Base-by-base conservation (phyloP, 163 green algal species). In the Chlamydomonas reinhardtii region DNA sequence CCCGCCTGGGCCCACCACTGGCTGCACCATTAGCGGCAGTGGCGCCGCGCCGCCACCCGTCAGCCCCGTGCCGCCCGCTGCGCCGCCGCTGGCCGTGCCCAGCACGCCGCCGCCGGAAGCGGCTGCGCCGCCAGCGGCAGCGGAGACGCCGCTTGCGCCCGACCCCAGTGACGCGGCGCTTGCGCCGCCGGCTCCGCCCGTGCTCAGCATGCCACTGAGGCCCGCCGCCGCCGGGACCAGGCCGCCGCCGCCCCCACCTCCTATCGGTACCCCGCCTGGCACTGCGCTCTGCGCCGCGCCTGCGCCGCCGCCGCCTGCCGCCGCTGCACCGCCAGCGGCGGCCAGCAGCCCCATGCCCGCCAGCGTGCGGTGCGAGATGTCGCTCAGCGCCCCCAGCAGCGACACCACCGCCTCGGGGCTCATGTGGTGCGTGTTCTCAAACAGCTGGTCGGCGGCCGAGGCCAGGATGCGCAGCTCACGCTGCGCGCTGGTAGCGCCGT, bases 381-480 rank as follows among this genome's bases (percentile, higher is more conserved):
- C 82, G 2, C 84, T 79, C 68, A 98, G 88, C 16, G 91, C 93
- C 2, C 82, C 75, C 70, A 98, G 89, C 52, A 98, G 88, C 75
- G 79, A 88, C 24, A 94, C 89, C 22, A 97, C 94, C 0, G 93
- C 94, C 74, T 95, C 93, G 14, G 90, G 89, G 43, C 76, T 89
- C 93, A 97, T 95, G 48, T 85, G 62, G 20, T 70, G 24, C 4
- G 88, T 96, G 73, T 88, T 89, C 74, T 96, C 90, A 82, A 97
- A 97, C 59, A 98, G 52, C 79, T 77, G 79, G 79, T 79, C 68
- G 54, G 79, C 79, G 69, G 79, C 79, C 66, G 79, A 77, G 69
- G 79, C 24, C 52, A 85, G 66, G 68, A 77, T 72, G 48, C 79
- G 68, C 4, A 77, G 68, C 68, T 85, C 69, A 2, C 52, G 52